Evolutionary conservation across 2,329 filamentous ascomycete genomes (phyloP).

Genomic region (Hymenoscyphus fructigenus): DNA sequence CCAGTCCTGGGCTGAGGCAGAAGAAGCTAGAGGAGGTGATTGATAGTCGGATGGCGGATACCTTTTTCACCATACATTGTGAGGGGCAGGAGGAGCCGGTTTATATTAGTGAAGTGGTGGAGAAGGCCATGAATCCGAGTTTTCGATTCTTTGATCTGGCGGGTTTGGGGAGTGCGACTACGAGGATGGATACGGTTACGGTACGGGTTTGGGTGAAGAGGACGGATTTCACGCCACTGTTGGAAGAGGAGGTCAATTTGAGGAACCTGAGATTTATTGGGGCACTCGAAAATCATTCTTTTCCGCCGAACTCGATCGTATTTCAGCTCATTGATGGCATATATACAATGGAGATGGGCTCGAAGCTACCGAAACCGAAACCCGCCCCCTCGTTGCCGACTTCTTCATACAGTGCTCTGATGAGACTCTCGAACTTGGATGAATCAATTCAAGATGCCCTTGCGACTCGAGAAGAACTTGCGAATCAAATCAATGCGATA

Average conservation of each 20-base stretch:
- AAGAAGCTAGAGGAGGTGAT: conserved; percentile 73
- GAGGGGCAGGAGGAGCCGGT: conserved; percentile 66
- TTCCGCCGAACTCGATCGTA: conserved; percentile 79
- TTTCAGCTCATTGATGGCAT: conserved; percentile 86
- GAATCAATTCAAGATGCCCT: conserved; percentile 89
- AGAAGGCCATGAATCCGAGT: conserved; percentile 85
- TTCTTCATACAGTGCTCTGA: conserved; percentile 83
- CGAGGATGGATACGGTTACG: conserved; percentile 62
- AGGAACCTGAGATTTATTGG: conserved; percentile 76
- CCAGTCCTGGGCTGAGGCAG: conserved; percentile 62
- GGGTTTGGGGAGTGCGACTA: conserved; percentile 59
- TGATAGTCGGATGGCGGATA: conserved; percentile 73
- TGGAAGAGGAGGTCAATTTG: conserved; percentile 71
- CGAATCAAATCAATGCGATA: conserved; percentile 71
- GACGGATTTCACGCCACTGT: conserved; percentile 60
- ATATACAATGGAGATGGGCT: conserved; percentile 72
- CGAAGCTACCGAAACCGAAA: conserved; percentile 46
- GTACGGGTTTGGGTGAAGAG: conserved; percentile 73
- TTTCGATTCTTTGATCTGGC: conserved; percentile 82
- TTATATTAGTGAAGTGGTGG: conserved; percentile 84
- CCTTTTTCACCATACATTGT: conserved; percentile 83
- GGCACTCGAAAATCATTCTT: conserved; percentile 65
- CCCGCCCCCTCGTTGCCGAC: conserved; percentile 55
- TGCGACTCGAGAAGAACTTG: conserved; percentile 70
- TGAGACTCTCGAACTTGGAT: conserved; percentile 84